Conservation (phyloP, 2,329 filamentous ascomycete species). For the Fusarium denticulatum region DNA sequence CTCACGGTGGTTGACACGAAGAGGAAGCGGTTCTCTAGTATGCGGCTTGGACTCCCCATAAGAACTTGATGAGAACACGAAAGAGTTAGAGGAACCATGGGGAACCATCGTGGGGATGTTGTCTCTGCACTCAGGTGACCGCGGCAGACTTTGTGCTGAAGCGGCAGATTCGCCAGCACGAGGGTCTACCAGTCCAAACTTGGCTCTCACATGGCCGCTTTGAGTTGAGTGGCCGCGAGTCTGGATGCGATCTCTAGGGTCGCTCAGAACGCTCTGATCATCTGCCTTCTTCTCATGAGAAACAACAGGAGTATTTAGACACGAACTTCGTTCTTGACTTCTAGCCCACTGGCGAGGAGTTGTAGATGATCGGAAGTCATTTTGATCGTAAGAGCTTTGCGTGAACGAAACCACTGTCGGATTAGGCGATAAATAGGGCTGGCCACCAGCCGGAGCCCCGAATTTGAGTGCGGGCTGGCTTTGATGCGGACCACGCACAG, state of each 20-base stretch:
- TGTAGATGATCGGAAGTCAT: rapidly evolving
- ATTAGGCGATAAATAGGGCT: background rate
- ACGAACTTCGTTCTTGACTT: background rate
- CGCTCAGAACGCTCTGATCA: background rate
- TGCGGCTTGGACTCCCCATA: background rate
- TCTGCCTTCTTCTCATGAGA: background rate
- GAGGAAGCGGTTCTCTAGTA: background rate
- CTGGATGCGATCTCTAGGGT: background rate
- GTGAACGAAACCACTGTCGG: background rate
- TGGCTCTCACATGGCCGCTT: background rate
- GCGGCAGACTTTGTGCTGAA: background rate
- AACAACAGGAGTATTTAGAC: too few species aligned
- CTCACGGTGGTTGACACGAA: background rate
- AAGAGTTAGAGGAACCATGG: background rate
- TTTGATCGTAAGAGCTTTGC: background rate
- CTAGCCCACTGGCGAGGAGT: background rate
- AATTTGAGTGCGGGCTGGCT: background rate
- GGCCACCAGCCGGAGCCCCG: rapidly evolving
- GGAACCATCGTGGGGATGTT: background rate
- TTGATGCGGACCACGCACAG: background rate
- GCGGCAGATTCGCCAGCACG: background rate
- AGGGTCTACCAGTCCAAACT: background rate
- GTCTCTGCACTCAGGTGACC: background rate
- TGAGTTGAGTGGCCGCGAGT: background rate
- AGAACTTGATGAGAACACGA: background rate